Conservation (phyloP, 331 rosid species). For the Quercus tomentella region DNA sequence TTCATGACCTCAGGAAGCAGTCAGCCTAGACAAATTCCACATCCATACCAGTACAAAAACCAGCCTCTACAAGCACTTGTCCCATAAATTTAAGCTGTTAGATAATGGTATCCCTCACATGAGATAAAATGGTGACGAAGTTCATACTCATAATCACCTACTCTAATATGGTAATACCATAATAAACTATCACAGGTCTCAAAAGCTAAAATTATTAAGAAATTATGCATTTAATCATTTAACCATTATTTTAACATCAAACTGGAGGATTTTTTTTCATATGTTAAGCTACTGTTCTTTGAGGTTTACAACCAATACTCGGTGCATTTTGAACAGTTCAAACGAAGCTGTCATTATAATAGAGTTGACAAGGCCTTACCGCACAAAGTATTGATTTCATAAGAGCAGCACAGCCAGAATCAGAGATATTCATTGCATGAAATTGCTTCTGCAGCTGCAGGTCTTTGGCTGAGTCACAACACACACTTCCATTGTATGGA, state of each 20-base stretch:
- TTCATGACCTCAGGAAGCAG: background rate
- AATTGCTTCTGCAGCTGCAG: conserved; percentile 10
- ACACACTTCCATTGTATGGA: conserved; percentile 19
- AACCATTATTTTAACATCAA: background rate
- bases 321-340: background rate
- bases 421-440: conserved; percentile 15
- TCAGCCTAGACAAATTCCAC: background rate
- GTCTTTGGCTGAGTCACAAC: conserved; percentile 22
- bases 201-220: too few relatives aligned
- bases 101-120: too few relatives aligned
- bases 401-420: conserved; percentile 24
- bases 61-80: background rate
- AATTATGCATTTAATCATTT: background rate
- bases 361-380: conserved; percentile 9
- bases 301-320: background rate
- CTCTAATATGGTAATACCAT: too few relatives aligned
- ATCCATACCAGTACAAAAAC: background rate
- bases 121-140: too few relatives aligned
- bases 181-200: too few relatives aligned
- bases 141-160: too few relatives aligned
- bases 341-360: background rate
- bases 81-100: too few relatives aligned
- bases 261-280: background rate
- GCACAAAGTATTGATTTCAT: conserved; percentile 20
- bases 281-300: background rate